phyloP scores from a whole-genome alignment of 768 basidiomycete species.

The Imleria badia region DNA sequence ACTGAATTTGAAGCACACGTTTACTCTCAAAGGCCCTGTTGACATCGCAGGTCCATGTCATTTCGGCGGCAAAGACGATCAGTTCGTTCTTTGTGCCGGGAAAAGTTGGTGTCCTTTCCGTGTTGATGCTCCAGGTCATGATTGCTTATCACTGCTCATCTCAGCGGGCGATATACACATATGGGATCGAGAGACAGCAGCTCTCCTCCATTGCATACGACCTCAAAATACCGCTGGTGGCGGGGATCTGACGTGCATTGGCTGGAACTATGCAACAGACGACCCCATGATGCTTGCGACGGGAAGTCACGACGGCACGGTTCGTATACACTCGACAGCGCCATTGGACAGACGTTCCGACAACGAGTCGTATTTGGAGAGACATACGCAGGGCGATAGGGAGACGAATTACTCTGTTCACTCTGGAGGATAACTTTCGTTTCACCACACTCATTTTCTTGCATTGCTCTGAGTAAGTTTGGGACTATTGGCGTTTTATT shows the following conservation, averaged over 20 bases:
- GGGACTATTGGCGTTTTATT: conserved; percentile 17
- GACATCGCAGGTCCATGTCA: conserved; percentile 83
- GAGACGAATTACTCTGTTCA: conserved; percentile 26
- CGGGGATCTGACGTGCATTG: conserved; percentile 76
- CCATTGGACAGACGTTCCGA: conserved; percentile 24
- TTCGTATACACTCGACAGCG: conserved; percentile 68
- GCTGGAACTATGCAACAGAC: conserved; percentile 70
- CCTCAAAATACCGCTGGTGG: conserved; percentile 47
- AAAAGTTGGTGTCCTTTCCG: conserved; percentile 48
- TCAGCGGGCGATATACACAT: conserved; percentile 81
- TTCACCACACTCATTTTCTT: conserved; percentile 4
- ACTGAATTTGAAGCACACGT: conserved; percentile 58
- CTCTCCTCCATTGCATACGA: conserved; percentile 67
- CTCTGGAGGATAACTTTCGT: conserved; percentile 24
- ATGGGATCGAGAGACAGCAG: conserved; percentile 81
- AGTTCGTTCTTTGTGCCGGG: conserved; percentile 74
- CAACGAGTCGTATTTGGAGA: conserved; percentile 24
- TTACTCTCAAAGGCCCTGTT: conserved; percentile 63
- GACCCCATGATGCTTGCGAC: conserved; percentile 59
- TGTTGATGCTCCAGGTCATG: neutral
- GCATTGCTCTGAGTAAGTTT: neutral
- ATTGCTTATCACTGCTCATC: neutral
- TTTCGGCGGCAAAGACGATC: conserved; percentile 78
- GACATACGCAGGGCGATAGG: conserved; percentile 24
- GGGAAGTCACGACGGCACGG: conserved; percentile 73